Evolutionary conservation across 371 early-diverging fungal genomes (phyloP).

Genomic region (Amoeboaphelidium protococcarum): DNA sequence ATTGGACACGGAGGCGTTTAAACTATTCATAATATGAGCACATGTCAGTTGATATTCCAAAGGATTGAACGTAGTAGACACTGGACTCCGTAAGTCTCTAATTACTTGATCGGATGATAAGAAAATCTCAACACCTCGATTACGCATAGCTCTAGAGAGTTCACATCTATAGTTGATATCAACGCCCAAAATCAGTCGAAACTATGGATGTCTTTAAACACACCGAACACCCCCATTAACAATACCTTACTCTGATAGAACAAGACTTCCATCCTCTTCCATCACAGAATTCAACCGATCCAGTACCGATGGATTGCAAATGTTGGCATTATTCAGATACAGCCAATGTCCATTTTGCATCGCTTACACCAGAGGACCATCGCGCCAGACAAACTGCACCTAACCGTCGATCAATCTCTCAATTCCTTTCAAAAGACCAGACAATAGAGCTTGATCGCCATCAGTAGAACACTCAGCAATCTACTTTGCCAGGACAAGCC

Average conservation of each 20-base stretch:
- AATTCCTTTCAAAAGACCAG: too few species aligned
- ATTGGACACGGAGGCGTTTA: too few species aligned
- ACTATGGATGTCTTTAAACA: slow-evolving; percentile 73
- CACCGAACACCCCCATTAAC: slow-evolving; percentile 42
- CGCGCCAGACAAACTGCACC: slow-evolving; percentile 97
- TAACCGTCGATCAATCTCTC: too few species aligned
- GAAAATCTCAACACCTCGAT: slow-evolving; percentile 74
- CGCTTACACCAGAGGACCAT: slow-evolving; percentile 81
- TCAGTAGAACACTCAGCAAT: too few species aligned
- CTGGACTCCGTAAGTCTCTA: slow-evolving; percentile 2
- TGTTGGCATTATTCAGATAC: slow-evolving; percentile 93
- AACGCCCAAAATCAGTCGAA: slow-evolving; percentile 94
- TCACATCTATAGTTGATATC: slow-evolving; percentile 85
- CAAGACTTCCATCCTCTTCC: slow-evolving; percentile 62
- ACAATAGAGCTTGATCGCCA: too few species aligned
- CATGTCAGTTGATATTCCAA: too few species aligned
- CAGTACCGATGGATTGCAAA: slow-evolving; percentile 78
- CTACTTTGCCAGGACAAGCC: too few species aligned
- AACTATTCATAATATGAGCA: too few species aligned
- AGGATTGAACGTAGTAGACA: slow-evolving; percentile 23
- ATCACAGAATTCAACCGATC: slow-evolving; percentile 82
- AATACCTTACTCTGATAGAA: slow-evolving; percentile 71
- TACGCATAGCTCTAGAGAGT: slow-evolving; percentile 86
- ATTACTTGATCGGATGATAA: slow-evolving; percentile 13
- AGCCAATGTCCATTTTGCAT: slow-evolving; percentile 90